phyloP scores from a whole-genome alignment of 345 rosid genomes.

The Fremontodendron californicum region DNA sequence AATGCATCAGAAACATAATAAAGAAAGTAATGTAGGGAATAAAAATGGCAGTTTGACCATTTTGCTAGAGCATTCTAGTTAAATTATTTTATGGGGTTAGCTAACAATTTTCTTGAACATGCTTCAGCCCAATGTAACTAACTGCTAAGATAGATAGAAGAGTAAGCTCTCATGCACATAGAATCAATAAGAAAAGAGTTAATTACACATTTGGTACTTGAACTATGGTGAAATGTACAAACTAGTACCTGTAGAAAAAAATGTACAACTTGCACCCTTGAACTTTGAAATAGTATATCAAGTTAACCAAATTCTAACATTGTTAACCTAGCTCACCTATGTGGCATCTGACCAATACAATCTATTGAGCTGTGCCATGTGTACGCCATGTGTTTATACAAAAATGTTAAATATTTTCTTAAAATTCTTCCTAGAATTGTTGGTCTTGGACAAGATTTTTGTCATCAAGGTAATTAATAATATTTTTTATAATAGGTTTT shows the following conservation, averaged over 20 bases:
- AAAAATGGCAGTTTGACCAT: background rate
- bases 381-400: background rate
- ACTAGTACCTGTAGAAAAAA: too few species aligned
- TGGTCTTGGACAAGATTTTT: too few species aligned
- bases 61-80: background rate
- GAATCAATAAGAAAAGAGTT: background rate
- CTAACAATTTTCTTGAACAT: background rate
- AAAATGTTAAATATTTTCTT: too few species aligned
- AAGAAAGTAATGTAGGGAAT: background rate
- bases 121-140: background rate
- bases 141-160: background rate
- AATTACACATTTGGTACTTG: background rate
- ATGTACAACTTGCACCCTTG: background rate
- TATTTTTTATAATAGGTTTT: too few species aligned
- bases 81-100: background rate
- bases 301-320: background rate
- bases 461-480: too few species aligned
- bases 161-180: background rate
- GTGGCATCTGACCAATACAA: background rate
- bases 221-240: background rate
- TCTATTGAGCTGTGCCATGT: too few species aligned
- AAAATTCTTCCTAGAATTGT: background rate
- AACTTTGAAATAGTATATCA: background rate
- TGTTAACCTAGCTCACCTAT: background rate
- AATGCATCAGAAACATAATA: background rate